Evolutionary conservation across 1,284 basidiomycete genomes (phyloP), one percentile per base, ranked within the genome.

Genomic region (Naganishia liquefaciens): DNA sequence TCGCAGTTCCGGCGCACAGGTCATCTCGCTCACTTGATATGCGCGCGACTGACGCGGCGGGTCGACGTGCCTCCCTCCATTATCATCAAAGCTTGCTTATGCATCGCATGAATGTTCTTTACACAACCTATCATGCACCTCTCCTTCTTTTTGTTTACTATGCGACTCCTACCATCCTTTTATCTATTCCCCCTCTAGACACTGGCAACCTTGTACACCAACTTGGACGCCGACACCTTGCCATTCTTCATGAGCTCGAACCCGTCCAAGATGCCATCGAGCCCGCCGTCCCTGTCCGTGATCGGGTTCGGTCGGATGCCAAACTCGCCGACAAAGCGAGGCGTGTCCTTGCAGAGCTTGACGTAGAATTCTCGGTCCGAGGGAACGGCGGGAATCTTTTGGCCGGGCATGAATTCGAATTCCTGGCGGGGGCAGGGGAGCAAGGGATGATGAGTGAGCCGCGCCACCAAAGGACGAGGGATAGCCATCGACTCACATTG

Each of bases 231-330:
- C 3, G 71, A 72, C 3, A 73, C 71, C 55, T 71, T 70, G 4
- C 68, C 68, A 28, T 42, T 37, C 70, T 28, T 62, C 71, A 73
- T 69, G 17, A 69, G 62, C 64, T 71, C 60, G 23, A 73, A 68
- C 3, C 71, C 74, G 13, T 63, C 28, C 21, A 64, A 40, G 44
- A 76, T 72, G 55, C 68, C 69, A n/a, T 72, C 69, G 23, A 76
- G 67, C 15, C 72, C 72, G 19, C 68, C 69, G 17, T 69, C 62
- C 19, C 66, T n/a, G 25, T 67, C 62, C 6, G 37, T 53, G 60
- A 73, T 52, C 47, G 75, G 75, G 58, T 72, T 71, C 19, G 73
- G 63, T 62, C 69, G 70, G 70, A 76, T 68, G 37, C 64, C 54
- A 57, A 66, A 66, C 43, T 69, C 64, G 17, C 51, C 47, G 49